Percentiles rank a stretch among this genome's conserved stretches.
phyloP scores from a whole-genome alignment of 164 flowering plant genomes.

The Nymphaea thermarum region DNA sequence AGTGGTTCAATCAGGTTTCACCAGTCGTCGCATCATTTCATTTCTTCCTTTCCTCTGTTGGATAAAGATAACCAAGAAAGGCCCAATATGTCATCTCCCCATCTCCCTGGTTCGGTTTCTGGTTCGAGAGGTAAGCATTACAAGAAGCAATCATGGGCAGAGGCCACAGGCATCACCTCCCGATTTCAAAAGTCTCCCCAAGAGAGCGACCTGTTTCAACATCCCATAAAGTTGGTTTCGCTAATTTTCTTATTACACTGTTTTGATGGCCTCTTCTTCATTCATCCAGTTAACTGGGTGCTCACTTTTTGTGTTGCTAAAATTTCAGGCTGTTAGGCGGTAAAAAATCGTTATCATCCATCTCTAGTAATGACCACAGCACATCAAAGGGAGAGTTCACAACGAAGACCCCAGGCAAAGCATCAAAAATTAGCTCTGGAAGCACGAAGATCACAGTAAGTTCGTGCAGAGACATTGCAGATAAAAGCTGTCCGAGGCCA shows the following conservation, averaged over 20 bases:
- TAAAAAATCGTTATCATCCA: not conserved
- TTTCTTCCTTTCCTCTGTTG: not conserved
- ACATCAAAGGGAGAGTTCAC: not conserved
- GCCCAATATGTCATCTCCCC: slow-evolving; percentile 26
- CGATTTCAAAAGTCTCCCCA: not conserved
- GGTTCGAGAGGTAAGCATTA: slow-evolving; percentile 58
- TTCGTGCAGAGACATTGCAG: slow-evolving; percentile 9
- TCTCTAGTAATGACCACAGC: not conserved
- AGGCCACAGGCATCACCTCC: slow-evolving; percentile 1
- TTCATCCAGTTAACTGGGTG: not conserved
- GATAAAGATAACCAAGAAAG: not conserved
- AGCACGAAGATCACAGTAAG: slow-evolving; percentile 10
- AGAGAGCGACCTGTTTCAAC: not conserved
- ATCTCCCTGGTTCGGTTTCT: slow-evolving; percentile 59
- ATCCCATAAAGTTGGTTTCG: not conserved
- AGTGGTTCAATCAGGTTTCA: not conserved
- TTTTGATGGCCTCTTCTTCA: no score
- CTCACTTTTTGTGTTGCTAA: not conserved
- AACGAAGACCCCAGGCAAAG: not conserved
- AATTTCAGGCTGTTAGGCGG: not conserved
- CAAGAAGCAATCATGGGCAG: slow-evolving; percentile 26
- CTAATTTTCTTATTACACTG: not conserved
- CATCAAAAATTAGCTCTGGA: slow-evolving; percentile 2
- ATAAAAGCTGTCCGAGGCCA: slow-evolving; percentile 16
- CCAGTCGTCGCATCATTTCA: not conserved